Evolutionary conservation across 768 basidiomycete species (phyloP).

Genomic region (Porphyrellus cyaneotinctus): DNA sequence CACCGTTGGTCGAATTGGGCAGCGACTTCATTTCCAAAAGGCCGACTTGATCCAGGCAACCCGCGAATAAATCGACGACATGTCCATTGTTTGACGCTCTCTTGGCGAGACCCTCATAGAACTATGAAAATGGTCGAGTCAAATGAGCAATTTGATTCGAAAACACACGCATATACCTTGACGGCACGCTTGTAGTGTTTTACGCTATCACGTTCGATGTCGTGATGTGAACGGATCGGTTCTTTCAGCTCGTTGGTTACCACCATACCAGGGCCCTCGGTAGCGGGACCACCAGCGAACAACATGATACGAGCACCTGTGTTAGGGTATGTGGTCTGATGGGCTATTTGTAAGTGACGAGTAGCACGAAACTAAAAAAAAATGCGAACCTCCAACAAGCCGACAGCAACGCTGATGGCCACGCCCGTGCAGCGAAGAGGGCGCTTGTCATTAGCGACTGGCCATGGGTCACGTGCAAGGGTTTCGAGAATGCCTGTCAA

Average conservation of each 20-base stretch:
- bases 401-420: conserved; percentile 89
- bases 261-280: conserved; percentile 96
- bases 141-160: neutral
- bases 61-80: conserved; percentile 91
- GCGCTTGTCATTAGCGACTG: conserved; percentile 92
- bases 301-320: conserved; percentile 96
- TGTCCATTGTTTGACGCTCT: conserved; percentile 94
- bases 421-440: conserved; percentile 93
- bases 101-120: conserved; percentile 92
- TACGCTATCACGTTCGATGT: conserved; percentile 93
- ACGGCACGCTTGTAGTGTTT: conserved; percentile 97
- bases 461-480: conserved; percentile 91
- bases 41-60: conserved; percentile 97
- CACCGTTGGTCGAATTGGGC: conserved; percentile 93
- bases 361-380: neutral
- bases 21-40: conserved; percentile 96
- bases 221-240: conserved; percentile 97
- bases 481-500: conserved; percentile 89
- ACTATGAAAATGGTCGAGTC: conserved; percentile 45
- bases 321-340: conserved; percentile 82
- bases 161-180: conserved; percentile 56
- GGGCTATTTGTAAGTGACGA: neutral
- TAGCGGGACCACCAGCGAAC: conserved; percentile 92
- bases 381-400: conserved; percentile 71
- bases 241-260: conserved; percentile 95